Evolutionary conservation across 2,329 filamentous ascomycete species (phyloP).

Genomic region (Sporothrix mexicana): DNA sequence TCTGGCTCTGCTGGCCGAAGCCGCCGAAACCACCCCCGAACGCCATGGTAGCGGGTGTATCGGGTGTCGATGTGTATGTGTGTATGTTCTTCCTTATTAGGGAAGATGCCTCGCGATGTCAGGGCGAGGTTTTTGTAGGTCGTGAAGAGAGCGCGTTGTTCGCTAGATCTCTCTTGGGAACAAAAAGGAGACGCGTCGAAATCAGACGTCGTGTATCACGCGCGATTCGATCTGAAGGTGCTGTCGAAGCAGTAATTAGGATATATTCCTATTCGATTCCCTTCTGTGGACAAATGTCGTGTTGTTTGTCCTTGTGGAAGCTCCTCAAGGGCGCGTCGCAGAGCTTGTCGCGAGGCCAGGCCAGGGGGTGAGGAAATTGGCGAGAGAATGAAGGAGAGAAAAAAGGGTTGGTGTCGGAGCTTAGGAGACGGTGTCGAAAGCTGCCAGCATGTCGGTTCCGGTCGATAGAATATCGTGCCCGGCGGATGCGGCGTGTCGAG

Average conservation of each 20-base stretch:
- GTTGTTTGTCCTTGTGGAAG: neutral
- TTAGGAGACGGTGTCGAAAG: neutral
- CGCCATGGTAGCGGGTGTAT: conserved; percentile 54
- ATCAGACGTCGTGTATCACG: conserved; percentile 8
- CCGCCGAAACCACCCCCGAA: conserved; percentile 60
- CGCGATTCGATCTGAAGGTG: conserved; percentile 7
- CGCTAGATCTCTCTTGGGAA: neutral
- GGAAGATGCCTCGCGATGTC: neutral
- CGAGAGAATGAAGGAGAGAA: neutral
- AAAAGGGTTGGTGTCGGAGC: conserved; percentile 6
- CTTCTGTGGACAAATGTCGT: conserved; percentile 7
- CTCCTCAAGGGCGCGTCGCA: conserved; percentile 7
- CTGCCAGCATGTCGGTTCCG: conserved; percentile 20
- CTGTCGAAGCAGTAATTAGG: neutral
- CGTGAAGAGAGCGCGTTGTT: conserved; percentile 22
- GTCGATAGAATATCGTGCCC: conserved; percentile 5
- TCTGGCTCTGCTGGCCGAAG: conserved; percentile 65
- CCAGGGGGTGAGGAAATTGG: neutral
- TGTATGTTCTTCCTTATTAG: neutral
- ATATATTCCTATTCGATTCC: neutral
- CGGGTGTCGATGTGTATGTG: neutral
- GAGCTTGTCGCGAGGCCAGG: neutral
- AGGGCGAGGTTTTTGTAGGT: neutral
- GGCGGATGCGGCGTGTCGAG: neutral
- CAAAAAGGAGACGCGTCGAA: conserved; percentile 11